A percentile compares a stretch with the other conserved stretches of the same genome.
Evolutionary conservation across 2,329 filamentous ascomycete genomes (phyloP).

Genomic region (Trichoderma simmonsii): DNA sequence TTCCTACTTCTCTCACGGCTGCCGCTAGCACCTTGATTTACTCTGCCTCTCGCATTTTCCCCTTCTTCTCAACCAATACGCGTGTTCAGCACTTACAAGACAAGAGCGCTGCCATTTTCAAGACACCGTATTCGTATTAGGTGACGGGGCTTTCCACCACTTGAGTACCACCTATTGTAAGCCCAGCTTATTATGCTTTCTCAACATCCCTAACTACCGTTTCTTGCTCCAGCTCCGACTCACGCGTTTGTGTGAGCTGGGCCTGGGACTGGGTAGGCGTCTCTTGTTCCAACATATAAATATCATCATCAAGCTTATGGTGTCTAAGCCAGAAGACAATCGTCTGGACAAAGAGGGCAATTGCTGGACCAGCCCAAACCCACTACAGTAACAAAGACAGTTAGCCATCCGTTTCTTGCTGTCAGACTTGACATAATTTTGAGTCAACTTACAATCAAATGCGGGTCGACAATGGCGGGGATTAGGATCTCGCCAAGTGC

Average conservation of each 20-base stretch:
- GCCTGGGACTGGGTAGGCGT: slow-evolving; percentile 14
- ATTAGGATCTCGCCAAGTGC: slow-evolving; percentile 18
- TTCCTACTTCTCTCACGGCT: not conserved
- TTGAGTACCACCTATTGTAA: not conserved
- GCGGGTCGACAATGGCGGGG: slow-evolving; percentile 12
- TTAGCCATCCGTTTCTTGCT: not conserved
- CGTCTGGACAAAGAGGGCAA: slow-evolving; percentile 26
- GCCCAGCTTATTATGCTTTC: not conserved
- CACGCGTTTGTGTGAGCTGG: not conserved
- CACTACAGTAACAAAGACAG: slow-evolving; percentile 20
- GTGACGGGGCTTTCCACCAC: too few relatives aligned
- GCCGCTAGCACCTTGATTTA: not conserved
- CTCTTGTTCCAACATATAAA: slow-evolving; percentile 20
- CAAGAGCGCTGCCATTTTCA: not conserved
- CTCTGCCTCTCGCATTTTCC: not conserved
- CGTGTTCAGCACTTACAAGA: not conserved
- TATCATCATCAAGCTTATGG: slow-evolving; percentile 25
- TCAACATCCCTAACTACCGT: not conserved
- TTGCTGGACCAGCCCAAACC: slow-evolving; percentile 28
- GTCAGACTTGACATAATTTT: not conserved
- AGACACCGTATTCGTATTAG: not conserved
- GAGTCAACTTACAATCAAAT: slow-evolving; percentile 18
- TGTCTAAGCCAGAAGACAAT: slow-evolving; percentile 27
- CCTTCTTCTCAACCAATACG: not conserved
- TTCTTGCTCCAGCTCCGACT: not conserved